Base-by-base conservation (phyloP, 2,329 filamentous ascomycete species). In the Ceratocystis albifundus region DNA sequence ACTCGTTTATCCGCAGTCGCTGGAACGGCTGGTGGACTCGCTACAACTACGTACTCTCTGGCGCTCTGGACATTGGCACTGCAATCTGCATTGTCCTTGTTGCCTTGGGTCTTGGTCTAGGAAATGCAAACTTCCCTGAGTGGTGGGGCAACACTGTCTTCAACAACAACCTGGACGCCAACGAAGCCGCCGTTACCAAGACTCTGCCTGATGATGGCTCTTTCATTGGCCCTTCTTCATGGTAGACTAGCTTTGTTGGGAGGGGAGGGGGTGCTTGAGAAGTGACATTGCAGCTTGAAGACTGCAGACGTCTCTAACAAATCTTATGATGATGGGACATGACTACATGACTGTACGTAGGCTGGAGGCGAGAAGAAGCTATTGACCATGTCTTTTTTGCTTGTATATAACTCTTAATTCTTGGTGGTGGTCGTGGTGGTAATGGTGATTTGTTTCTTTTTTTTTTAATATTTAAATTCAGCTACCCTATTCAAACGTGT, bases 31-130 rank as follows among this genome's bases (percentile, higher is more conserved):
- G 82, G 82, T 84, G 82, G 82, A 78, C 78, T 72, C 77, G 77
- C 64, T 85, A 84, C 75, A 86, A 84, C 73, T 85, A 84, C 67
- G 77, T 84, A 65, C 75, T 83, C 0, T 84, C 82, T 8, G 83
- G 82, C 0, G 82, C 80, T 1, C 76, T 85, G 50, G 82, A 84
- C 64, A 79, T 81, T 50, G 83, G 82, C n/a, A 78, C 84, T 0
- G 81, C 80, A 0, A 71, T 86, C n/a, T 79, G 80, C 36, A 79
- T 84, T 61, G 72, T 84, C 45, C 76, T 84, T 53, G 80, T 82
- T 69, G 71, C 70, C n/a, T 72, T 83, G 25, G 75, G 76, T 45
- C 75, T 82, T 55, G 76, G 76, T 61, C 73, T 81, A 71, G 80
- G 78, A 53, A 73, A 74, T 65, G 75, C 76, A 4, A 65, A 72